Percentiles rank a stretch among this genome's conserved stretches.
These are phyloP conservation scores for Capronia coronata DNA, from an alignment of 2,329 filamentous ascomycete genomes.

Conservation along the genomic window DNA sequence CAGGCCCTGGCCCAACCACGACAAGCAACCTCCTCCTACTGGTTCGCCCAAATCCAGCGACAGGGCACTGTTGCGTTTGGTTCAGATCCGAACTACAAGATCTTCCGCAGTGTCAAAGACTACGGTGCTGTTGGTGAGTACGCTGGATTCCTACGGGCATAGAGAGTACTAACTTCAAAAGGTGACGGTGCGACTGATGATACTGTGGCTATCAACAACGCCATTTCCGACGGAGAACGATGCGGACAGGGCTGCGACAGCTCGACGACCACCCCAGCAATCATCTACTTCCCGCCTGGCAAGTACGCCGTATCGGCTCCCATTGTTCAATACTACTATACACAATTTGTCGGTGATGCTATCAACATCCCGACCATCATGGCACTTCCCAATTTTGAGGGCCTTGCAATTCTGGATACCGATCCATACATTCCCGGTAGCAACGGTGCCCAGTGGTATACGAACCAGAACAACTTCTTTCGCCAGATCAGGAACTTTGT, in stretches of 20 bases:
- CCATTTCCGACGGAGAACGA: conserved; percentile 68
- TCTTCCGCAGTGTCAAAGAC: conserved; percentile 71
- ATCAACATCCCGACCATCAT: conserved; percentile 66
- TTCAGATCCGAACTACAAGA: conserved; percentile 50
- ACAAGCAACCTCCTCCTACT: conserved; percentile 47
- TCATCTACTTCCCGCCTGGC: conserved; percentile 87
- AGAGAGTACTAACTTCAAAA: conserved; percentile 32
- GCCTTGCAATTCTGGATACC: conserved; percentile 83
- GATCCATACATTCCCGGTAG: conserved; percentile 64
- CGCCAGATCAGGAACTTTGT: conserved; percentile 75
- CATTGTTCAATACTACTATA: conserved; percentile 84
- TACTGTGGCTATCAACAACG: conserved; percentile 78
- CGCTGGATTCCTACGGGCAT: background rate
- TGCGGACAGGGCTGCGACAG: conserved; percentile 80
- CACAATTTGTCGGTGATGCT: conserved; percentile 81
- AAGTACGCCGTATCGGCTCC: conserved; percentile 76
- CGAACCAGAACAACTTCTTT: conserved; percentile 79
- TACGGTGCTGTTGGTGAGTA: conserved; percentile 63
- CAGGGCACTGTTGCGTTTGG: conserved; percentile 61
- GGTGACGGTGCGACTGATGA: conserved; percentile 69
- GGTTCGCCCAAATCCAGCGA: conserved; percentile 63
- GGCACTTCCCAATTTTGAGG: conserved; percentile 63
- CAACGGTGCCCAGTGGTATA: conserved; percentile 65
- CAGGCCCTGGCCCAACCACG: conserved; percentile 9
- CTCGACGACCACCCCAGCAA: conserved; percentile 70